A percentile compares a stretch with the other conserved stretches of the same genome.
Evolutionary conservation across 2,329 filamentous ascomycete species (phyloP).

Genomic region (Neofusicoccum laricinum): DNA sequence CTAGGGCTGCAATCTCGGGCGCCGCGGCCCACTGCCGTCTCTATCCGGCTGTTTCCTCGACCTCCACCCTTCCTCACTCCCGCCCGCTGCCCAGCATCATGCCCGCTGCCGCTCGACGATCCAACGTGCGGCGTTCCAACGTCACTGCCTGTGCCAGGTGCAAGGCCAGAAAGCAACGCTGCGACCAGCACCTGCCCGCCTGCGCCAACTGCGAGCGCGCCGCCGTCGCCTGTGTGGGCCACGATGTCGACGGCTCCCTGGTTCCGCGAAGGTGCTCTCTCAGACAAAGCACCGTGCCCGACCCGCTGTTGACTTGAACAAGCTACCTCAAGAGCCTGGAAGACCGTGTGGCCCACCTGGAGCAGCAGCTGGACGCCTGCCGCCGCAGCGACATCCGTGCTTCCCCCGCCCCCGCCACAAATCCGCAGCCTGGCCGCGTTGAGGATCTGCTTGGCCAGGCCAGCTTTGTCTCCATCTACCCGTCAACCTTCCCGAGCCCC

Average conservation of each 20-base stretch:
- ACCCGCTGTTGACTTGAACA: background rate
- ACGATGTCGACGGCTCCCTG: background rate
- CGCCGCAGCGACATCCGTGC: background rate
- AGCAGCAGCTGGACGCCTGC: background rate
- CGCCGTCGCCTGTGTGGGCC: background rate
- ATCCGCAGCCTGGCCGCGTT: background rate
- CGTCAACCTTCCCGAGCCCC: background rate
- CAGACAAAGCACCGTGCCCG: background rate
- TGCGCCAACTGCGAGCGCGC: background rate
- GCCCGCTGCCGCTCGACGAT: background rate
- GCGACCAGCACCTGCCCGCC: background rate
- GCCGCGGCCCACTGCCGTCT: no score
- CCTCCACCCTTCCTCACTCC: background rate
- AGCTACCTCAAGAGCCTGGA: constrained; percentile 6
- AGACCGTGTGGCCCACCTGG: background rate
- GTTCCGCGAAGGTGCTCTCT: background rate
- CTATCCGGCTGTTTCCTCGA: no score
- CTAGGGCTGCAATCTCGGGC: no score
- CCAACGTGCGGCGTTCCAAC: background rate
- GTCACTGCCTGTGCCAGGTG: background rate
- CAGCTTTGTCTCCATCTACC: background rate
- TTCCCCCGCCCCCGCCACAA: background rate
- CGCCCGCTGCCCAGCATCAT: background rate
- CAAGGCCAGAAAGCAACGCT: background rate
- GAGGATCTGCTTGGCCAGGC: background rate